Percentiles rank a stretch among this genome's conserved stretches.
Conservation (phyloP, 495 filamentous ascomycete genomes). For the Penicilliopsis zonata region DNA sequence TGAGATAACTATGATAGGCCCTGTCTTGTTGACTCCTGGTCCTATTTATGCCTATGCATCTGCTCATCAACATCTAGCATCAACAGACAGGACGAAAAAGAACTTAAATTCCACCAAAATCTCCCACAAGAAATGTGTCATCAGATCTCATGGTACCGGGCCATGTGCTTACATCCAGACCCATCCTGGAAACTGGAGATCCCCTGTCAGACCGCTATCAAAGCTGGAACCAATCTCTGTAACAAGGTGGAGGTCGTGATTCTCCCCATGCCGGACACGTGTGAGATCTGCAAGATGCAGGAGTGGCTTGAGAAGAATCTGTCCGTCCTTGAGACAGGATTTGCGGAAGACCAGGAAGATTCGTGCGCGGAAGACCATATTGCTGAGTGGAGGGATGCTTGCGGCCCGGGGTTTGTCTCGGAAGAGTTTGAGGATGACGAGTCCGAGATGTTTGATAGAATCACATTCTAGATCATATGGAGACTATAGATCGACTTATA, state of each 20-base stretch:
- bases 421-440: slow-evolving; percentile 1
- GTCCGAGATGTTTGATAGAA: slow-evolving; percentile 11
- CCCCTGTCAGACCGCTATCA: slow-evolving; percentile 9
- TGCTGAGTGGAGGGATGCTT: slow-evolving; percentile 1
- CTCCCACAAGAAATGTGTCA: slow-evolving; percentile 20
- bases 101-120: not conserved
- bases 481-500: too few species aligned
- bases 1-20: too few species aligned
- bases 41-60: too few species aligned
- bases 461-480: slow-evolving; percentile 9
- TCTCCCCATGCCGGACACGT: slow-evolving; percentile 12
- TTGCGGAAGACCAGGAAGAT: not conserved
- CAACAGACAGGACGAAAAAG: not conserved
- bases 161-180: slow-evolving; percentile 13
- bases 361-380: not conserved
- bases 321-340: not conserved
- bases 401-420: too few species aligned
- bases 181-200: slow-evolving; percentile 6
- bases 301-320: not conserved
- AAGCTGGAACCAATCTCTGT: slow-evolving; percentile 14
- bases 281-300: slow-evolving; percentile 7
- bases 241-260: slow-evolving; percentile 1
- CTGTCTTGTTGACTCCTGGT: too few species aligned
- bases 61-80: not conserved
- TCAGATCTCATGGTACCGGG: slow-evolving; percentile 16